Evolutionary conservation across 495 filamentous ascomycete genomes (phyloP), one percentile per base, ranked within the genome.

Genomic region (Penicillium waksmanii): DNA sequence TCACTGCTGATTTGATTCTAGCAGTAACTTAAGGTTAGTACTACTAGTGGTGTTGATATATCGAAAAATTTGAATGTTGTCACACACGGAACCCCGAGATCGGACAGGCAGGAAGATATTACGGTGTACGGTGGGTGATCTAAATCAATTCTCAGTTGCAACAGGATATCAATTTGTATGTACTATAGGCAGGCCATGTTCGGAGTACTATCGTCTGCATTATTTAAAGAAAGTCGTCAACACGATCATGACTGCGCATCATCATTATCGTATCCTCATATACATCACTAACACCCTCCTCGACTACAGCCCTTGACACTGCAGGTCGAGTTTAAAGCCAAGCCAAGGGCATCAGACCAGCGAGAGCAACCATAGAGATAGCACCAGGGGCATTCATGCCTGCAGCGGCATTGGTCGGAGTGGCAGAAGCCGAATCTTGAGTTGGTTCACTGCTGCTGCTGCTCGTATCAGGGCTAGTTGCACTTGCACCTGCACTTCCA

Each of bases 321-420:
- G 21, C 44, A 47, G 13, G 17, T 11, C 25, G 23, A 23, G 19
- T 40, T 58, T 50, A 74, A 54, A 73, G 56, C 66, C 62, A 73
- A 50, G 60, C 72, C 44, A 74, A 43, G 19, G 67, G 53, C 19
- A 67, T 62, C 47, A 72, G 52, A 5, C 72, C 70, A 21, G 65
- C 46, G 7, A 72, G 47, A 38, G 62, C 70, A 19, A 62, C 64
- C 51, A 69, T 35, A 19, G 49, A 53, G 15, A 60, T 59, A 49
- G 60, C 57, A 44, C 56, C 61, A 27, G 65, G 65, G 4, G 42
- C 58, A 3, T 50, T 52, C n/a, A 60, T 27, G 13, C 49, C 62
- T 9, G 58, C 47, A 2, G 66, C 68, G 7, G 67, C 66, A 47
- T 65, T 60, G 18, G 66, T 69, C 7, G 63, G 13, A 17, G 52